phyloP scores from a whole-genome alignment of 2,329 filamentous ascomycete species.

The Elsinoe necatrix region DNA sequence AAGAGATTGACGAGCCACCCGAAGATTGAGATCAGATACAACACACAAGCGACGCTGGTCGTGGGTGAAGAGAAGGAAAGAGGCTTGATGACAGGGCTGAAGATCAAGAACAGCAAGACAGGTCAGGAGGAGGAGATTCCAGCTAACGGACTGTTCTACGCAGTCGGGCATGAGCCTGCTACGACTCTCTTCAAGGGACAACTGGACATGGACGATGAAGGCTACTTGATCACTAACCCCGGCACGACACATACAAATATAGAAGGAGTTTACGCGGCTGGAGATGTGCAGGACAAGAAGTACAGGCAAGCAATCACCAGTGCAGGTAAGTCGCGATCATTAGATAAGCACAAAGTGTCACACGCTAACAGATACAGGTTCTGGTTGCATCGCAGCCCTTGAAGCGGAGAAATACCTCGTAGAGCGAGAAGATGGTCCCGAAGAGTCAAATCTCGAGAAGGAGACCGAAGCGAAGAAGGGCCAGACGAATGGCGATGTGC shows the following conservation, averaged over 20 bases:
- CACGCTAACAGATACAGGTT: conserved; percentile 46
- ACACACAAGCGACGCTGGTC: conserved; percentile 72
- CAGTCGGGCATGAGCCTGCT: conserved; percentile 92
- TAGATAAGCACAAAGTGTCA: not conserved
- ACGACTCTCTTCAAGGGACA: conserved; percentile 86
- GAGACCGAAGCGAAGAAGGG: conserved; percentile 43
- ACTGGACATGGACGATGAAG: conserved; percentile 77
- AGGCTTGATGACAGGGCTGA: conserved; percentile 79
- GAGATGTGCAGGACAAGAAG: conserved; percentile 96
- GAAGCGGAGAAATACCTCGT: conserved; percentile 91
- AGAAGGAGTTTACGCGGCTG: conserved; percentile 88
- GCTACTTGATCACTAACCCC: conserved; percentile 81
- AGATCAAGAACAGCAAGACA: conserved; percentile 68
- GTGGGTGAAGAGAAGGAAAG: conserved; percentile 66
- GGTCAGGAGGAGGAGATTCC: conserved; percentile 75
- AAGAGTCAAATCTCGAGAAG: conserved; percentile 39
- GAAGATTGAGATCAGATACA: conserved; percentile 86
- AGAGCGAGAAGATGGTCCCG: conserved; percentile 61
- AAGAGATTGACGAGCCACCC: conserved; percentile 70
- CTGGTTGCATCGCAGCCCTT: conserved; percentile 88
- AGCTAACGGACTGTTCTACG: conserved; percentile 93
- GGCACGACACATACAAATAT: conserved; percentile 83
- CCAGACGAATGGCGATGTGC: conserved; percentile 43
- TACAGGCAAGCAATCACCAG: conserved; percentile 98
- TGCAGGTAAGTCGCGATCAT: conserved; percentile 57